Evolutionary conservation across 148 eudicot species (phyloP), one percentile per base, ranked within the genome.

Genomic region (Vaccinium vitisidaea): DNA sequence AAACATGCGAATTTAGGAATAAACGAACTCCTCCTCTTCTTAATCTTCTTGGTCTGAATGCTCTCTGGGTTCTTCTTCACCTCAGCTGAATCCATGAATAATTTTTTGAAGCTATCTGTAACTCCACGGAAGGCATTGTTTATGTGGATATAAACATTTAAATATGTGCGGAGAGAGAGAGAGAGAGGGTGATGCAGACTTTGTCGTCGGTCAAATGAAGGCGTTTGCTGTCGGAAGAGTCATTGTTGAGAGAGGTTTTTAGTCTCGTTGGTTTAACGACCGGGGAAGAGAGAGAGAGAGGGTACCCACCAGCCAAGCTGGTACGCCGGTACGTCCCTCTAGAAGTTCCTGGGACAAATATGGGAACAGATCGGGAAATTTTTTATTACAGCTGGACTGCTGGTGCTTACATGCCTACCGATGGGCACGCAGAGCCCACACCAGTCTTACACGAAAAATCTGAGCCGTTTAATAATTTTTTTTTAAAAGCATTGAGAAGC

Each of bases 1-100:
- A 92, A 87, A 77, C 99, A 96, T 56, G 93, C 91, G 21, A 94
- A 91, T 81, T 85, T 93, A 18, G 77, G 82, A 55, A 88, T 54
- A 9, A 74, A 81, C 12, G 70, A 79, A 10, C 70, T 75, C 56
- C 76, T 86, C 59, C 27, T 82, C 77, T 83, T 86, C 85, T 58
- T 87, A 70, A 69, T 87, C 21, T 48, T 65, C 70, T 43, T 43
- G 46, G 46, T 84, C 79, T 80, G 23, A 53, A 9, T 13, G 12
- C 13, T 73, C 49, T 71, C 80, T 21, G 19, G 16, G 14, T 65
- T 27, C 6, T 59, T 48, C 73, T 21, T 52, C 8, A 43, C 43
- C 79, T 54, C 75, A 1, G 6, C 70, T 36, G 78, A 52, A 70
- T 82, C 70, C 79, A 74, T 83, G 1, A 16, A 0, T 5, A 7